A percentile compares a stretch with the other conserved stretches of the same genome.
Conservation (phyloP, 345 rosid genomes). For the Balakata baccata region DNA sequence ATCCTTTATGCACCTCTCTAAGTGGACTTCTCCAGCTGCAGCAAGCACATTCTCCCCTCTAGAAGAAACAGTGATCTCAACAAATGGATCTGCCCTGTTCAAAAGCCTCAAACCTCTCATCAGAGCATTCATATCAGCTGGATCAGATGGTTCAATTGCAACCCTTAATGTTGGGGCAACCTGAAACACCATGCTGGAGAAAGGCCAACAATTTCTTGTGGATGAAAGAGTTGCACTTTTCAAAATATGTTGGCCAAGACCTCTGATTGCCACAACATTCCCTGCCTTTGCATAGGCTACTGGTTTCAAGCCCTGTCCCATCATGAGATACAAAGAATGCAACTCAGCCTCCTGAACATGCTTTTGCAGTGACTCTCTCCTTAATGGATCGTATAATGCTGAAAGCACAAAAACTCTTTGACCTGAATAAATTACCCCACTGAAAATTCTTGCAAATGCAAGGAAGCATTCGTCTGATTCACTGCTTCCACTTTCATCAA, state of each 20-base stretch:
- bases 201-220: conserved; percentile 85
- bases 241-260: conserved; percentile 88
- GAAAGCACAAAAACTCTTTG: conserved; percentile 76
- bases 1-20: conserved; percentile 89
- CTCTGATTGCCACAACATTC: conserved; percentile 80
- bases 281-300: conserved; percentile 81
- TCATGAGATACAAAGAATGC: conserved; percentile 86
- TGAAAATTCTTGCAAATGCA: conserved; percentile 92
- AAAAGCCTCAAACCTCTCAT: conserved; percentile 84
- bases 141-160: conserved; percentile 91
- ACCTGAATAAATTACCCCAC: conserved; percentile 65
- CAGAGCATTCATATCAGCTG: conserved; percentile 71
- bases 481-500: conserved; percentile 46
- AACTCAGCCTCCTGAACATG: conserved; percentile 82
- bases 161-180: conserved; percentile 88
- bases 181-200: conserved; percentile 90
- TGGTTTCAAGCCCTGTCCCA: conserved; percentile 89
- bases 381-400: conserved; percentile 76
- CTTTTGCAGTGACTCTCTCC: conserved; percentile 63
- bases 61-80: conserved; percentile 82
- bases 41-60: conserved; percentile 92
- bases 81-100: conserved; percentile 91
- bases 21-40: conserved; percentile 96
- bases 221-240: conserved; percentile 94
- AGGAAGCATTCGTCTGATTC: conserved; percentile 92